Evolutionary conservation across 768 basidiomycete species (phyloP).

Genomic region (Trametes villosa): DNA sequence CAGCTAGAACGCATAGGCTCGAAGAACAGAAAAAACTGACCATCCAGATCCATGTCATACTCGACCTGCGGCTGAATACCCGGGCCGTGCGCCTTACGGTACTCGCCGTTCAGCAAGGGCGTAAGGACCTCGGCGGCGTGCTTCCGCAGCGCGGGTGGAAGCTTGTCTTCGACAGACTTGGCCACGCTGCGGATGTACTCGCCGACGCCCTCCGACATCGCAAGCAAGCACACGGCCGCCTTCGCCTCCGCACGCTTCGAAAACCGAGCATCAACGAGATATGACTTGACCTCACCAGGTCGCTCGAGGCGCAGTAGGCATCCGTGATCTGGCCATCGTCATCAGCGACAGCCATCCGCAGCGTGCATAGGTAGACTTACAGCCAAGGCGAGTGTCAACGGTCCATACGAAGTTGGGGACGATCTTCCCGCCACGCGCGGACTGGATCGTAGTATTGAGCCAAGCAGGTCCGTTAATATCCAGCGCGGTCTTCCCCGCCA

Average conservation of each 20-base stretch:
- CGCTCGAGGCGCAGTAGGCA: constrained; percentile 63
- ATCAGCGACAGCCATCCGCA: background rate
- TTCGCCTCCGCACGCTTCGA: constrained; percentile 68
- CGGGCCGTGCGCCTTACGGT: constrained; percentile 42
- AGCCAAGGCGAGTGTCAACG: constrained; percentile 44
- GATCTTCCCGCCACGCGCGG: constrained; percentile 54
- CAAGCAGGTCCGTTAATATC: constrained; percentile 61
- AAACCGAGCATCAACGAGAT: constrained; percentile 67
- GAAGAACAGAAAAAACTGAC: constrained; percentile 39
- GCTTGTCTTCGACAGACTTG: constrained; percentile 46
- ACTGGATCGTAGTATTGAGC: constrained; percentile 55
- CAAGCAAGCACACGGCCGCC: constrained; percentile 65
- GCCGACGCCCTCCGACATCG: constrained; percentile 65
- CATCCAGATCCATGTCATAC: constrained; percentile 52
- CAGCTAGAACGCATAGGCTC: background rate
- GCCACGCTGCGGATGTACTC: constrained; percentile 54
- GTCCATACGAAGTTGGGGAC: constrained; percentile 49
- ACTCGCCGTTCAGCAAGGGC: constrained; percentile 51
- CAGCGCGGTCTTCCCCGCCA: constrained; percentile 48
- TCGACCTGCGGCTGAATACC: constrained; percentile 46
- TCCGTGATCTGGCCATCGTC: constrained; percentile 53
- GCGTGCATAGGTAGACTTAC: constrained; percentile 33
- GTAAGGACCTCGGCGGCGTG: constrained; percentile 50
- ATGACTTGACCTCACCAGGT: constrained; percentile 56
- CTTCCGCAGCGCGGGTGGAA: constrained; percentile 50